phyloP scores from a whole-genome alignment of 192 early-diverging fungal species.

The Linnemannia exigua region DNA sequence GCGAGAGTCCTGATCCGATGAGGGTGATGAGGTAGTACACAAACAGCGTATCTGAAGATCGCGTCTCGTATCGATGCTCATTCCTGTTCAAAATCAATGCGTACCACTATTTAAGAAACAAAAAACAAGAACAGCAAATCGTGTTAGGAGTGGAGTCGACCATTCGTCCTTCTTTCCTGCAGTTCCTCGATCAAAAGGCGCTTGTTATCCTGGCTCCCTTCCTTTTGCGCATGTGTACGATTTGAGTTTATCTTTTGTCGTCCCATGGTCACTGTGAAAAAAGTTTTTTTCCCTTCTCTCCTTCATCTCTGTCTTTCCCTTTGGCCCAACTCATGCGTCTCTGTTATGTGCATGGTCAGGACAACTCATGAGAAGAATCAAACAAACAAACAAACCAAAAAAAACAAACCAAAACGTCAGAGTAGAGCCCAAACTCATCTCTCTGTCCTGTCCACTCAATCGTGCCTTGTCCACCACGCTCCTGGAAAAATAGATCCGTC shows the following conservation, averaged over 20 bases:
- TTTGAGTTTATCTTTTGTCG: neutral
- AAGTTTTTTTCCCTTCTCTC: neutral
- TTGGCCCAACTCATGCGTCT: neutral
- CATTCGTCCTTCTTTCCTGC: neutral
- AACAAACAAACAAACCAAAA: neutral
- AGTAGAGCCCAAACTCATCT: neutral
- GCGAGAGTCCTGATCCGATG: slow-evolving; percentile 29
- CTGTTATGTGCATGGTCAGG: slow-evolving; percentile 1
- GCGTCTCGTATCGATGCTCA: slow-evolving; percentile 37
- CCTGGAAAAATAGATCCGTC: neutral
- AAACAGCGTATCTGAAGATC: slow-evolving; percentile 34
- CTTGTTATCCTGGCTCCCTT: neutral
- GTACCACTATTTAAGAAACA: neutral
- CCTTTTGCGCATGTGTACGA: neutral
- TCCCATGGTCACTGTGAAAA: neutral
- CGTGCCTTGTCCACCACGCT: neutral
- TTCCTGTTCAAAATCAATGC: slow-evolving; percentile 31
- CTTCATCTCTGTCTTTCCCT: neutral
- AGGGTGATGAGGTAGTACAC: slow-evolving; percentile 30
- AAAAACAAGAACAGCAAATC: neutral
- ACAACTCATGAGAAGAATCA: neutral
- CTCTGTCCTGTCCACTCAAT: neutral
- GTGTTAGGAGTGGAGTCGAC: neutral
- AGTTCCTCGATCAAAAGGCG: neutral
- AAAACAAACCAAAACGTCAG: neutral